These are phyloP conservation scores for Mycena floridula DNA, from an alignment of 768 basidiomycete genomes.

Conservation along the genomic window DNA sequence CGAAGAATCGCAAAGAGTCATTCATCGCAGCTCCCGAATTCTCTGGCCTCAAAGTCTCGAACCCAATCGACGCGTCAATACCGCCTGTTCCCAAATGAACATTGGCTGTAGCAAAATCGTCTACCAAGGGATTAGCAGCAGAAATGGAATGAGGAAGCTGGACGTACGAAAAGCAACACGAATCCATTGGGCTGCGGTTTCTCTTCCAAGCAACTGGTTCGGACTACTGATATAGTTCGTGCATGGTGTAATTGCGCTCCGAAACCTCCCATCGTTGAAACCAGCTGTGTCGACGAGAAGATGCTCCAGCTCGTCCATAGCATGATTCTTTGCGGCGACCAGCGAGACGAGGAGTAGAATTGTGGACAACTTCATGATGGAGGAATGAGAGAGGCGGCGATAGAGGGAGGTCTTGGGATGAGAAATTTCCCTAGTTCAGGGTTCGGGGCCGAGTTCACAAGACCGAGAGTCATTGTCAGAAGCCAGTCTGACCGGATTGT, in stretches of 20 bases:
- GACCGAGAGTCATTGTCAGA: no score
- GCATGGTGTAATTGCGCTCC: conserved; percentile 12
- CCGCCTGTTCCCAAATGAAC: conserved; percentile 16
- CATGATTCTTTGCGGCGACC: no score
- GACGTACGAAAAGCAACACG: conserved; percentile 12
- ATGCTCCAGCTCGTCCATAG: conserved; percentile 11
- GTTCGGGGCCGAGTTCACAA: no score
- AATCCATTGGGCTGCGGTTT: conserved; percentile 12
- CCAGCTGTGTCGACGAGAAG: conserved; percentile 12
- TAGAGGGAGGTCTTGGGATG: no score
- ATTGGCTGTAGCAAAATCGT: conserved; percentile 17
- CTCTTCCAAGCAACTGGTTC: conserved; percentile 10
- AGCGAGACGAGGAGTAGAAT: no score
- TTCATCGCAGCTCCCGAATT: conserved; percentile 12
- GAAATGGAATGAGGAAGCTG: background rate
- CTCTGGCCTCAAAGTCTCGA: conserved; percentile 14
- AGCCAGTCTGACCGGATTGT: no score
- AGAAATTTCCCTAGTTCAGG: no score
- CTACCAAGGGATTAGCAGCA: background rate
- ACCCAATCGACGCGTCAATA: conserved; percentile 17
- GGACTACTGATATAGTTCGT: conserved; percentile 11
- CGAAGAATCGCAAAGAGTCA: conserved; percentile 9
- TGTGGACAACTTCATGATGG: no score
- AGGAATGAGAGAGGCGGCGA: no score
- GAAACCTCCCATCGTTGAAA: conserved; percentile 10